Evolutionary conservation across 305 asterid species (phyloP), one percentile per base, ranked within the genome.

Genomic region (Salvia sclarea): DNA sequence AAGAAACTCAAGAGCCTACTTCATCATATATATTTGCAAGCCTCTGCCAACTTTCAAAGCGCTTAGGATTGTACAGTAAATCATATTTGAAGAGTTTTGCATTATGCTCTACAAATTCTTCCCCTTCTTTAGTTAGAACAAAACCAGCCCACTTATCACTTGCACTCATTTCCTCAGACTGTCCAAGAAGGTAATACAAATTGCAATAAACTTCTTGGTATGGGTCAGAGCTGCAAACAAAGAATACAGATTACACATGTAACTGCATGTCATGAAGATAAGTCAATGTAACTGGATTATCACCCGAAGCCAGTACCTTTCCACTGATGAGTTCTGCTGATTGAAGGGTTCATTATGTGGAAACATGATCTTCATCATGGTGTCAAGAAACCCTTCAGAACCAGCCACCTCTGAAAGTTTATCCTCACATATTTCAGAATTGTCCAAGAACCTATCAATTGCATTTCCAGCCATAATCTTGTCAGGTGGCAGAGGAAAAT

Each of bases 141-240:
- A 91, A 95, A 76, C 98, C 99, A 70, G 98, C 96, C 99, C 99
- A 89, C 79, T 92, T 91, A 78, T 95, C 99, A 70, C 96, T 91
- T 71, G 99, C 95, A 70, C 89, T 89, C 70, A 83, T 86, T 82
- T 95, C 99, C 81, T 91, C 98, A 41, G 96, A 89, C 82, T 79
- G 95, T 21, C 92, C 97, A 45, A 95, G 92, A 81, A 89, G 90
- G 81, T 86, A 82, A 82, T 89, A 92, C 79, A 95, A 82, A 84
- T 89, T 86, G 89, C 88, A 69, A 82, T 95, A 92, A 73, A 92
- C 95, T 64, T 92, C 99, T 74, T 77, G 78, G 76, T 89, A 92
- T 33, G 89, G 86, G 59, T 86, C 98, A 75, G 92, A 79, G 78
- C 99, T 91, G 96, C 95, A 84, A 78, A 69, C 57, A 81, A 74